phyloP scores from a whole-genome alignment of 1,139 yeast genomes.

The Zygosaccharomyces pseudobailii region DNA sequence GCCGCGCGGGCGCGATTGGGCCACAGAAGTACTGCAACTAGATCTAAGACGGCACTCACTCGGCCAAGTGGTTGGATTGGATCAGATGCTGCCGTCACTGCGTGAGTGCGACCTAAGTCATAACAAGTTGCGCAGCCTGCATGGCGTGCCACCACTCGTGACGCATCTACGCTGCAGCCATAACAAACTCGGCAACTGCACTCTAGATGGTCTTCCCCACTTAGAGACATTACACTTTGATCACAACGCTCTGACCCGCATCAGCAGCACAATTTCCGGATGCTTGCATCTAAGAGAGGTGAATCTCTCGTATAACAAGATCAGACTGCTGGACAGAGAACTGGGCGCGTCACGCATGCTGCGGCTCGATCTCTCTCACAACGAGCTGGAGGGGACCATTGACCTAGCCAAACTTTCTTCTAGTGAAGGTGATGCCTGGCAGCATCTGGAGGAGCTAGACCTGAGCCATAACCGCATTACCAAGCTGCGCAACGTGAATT shows the following conservation, averaged over 20 bases:
- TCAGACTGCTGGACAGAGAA: constrained; percentile 21
- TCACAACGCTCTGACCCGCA: constrained; percentile 18
- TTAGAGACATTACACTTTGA: constrained; percentile 23
- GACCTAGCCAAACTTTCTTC: constrained; percentile 20
- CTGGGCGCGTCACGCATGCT: constrained; percentile 16
- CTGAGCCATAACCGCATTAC: constrained; percentile 24
- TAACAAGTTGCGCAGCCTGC: constrained; percentile 21
- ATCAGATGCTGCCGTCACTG: constrained; percentile 24
- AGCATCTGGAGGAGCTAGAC: constrained; percentile 21
- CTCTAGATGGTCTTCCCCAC: constrained; percentile 20
- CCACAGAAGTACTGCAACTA: constrained; percentile 8
- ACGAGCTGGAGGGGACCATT: constrained; percentile 23
- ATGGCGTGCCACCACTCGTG: constrained; percentile 19
- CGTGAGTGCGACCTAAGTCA: constrained; percentile 17
- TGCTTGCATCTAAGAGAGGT: constrained; percentile 20
- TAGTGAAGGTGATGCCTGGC: constrained; percentile 19
- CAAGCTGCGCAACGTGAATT: constrained; percentile 17
- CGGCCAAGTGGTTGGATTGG: constrained; percentile 20
- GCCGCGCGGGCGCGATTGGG: constrained; percentile 8
- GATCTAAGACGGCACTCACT: constrained; percentile 14
- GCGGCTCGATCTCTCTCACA: constrained; percentile 20
- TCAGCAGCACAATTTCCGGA: constrained; percentile 17
- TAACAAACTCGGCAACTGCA: constrained; percentile 19
- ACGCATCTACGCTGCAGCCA: constrained; percentile 15
- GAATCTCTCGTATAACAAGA: constrained; percentile 24